Evolutionary conservation across 2,329 filamentous ascomycete species (phyloP), one percentile per base, ranked within the genome.

Genomic region (Clathrospora elynae): DNA sequence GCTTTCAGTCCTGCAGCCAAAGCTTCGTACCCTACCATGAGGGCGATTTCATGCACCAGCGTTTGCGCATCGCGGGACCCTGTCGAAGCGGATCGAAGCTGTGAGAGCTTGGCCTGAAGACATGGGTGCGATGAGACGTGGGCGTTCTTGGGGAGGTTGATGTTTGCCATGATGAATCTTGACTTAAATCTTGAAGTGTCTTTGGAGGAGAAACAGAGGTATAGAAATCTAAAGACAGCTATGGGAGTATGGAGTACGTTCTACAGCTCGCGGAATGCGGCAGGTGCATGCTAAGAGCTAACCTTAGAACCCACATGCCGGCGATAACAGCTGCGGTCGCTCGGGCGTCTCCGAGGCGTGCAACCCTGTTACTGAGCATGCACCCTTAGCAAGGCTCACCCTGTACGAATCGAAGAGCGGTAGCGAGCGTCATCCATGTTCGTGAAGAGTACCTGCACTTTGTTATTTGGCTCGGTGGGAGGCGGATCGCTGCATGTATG

Each of bases 61-160:
- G 80, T 73, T 72, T 91, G 90, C 57, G 89, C 90, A 42, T 96
- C 88, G 46, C 84, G 80, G 3, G 88, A 78, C 46, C 78, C 81
- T 35, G 88, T 83, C 28, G 76, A 78, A 42, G 82, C 78, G 26
- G 88, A 93, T 47, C 92, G 86, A 32, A 97, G 82, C 74, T 93
- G 88, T 57, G 88, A 91, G 62, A 97, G 83, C 78, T 97, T 97
- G 58, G 87, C 89, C 60, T 81, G 78, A 28, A 96, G 79, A 72
- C 89, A 95, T 23, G 92, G 92, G 71, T 97, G 92, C 11, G 76
- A 76, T 25, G 90, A 96, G 67, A 96, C 75, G 73, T 93, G 89
- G 23, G 82, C 75, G 63, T 83, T 84, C 35, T 70, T 51, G 12
- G 79, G 79, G 20, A 80, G 68, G 40, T 64, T 51, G 24, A 43